Base-by-base conservation (phyloP, 1,139 yeast genomes). In the Ogataea hybrid region DNA sequence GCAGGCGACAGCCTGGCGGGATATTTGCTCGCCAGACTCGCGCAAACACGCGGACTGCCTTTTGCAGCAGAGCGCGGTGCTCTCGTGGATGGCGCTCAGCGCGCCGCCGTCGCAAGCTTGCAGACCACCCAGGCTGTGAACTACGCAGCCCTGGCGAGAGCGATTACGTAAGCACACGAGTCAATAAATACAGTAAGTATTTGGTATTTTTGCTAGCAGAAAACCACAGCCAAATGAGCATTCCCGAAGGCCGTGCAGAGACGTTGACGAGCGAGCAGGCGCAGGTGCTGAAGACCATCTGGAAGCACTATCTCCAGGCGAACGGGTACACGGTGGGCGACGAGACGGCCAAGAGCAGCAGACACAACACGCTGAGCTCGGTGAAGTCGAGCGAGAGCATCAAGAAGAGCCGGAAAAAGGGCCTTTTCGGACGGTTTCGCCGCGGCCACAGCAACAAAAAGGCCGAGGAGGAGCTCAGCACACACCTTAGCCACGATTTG, bases 1-100 rank as follows among this genome's bases (percentile, higher is more conserved):
- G 84, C 89, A 0, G 88, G 88, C 3, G 94, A 86, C 59, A 75
- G 89, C 0, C 69, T 86, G 34, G 69, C 75, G 21, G 89, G 89
- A 1, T 73, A 65, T 41, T 48, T 80, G 35, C 47, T 71, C 30
- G 51, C 60, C 16, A 57, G 52, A 27, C 46, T 63, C 6, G 48
- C 59, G 31, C 44, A 47, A 8, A 38, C 44, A 4, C 58, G 14
- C 38, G 46, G 22, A 40, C 58, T 28, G 3, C 42, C 37, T 1
- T 33, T 39, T 29, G n/a, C 29, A 11, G 15, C 27, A 8, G 18
- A 18, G 29, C 33, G 35, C 14, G 49, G 48, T n/a, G 15, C 33
- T 33, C 37, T 65, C 9, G 54, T 76, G 3, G 49, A 66, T 50
- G 67, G 68, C 39, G 67, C 77, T 1, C 81, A 76, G 50, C 45